These are phyloP conservation scores for Gnetum montanum DNA, from an alignment of 75 land plant genomes.

Conservation along the genomic window DNA sequence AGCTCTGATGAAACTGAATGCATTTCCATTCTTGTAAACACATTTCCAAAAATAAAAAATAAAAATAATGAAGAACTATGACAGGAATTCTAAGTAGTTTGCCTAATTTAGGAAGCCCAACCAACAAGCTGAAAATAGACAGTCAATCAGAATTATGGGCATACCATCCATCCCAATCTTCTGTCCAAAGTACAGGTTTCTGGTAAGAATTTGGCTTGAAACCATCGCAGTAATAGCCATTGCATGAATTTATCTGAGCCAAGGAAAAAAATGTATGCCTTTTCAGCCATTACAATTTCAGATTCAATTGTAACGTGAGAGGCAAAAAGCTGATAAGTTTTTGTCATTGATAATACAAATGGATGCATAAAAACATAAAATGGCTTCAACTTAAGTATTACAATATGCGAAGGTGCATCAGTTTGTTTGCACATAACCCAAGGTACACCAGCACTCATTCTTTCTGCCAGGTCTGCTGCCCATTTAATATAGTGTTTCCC, in stretches of 20 bases:
- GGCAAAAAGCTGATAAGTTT: too few relatives aligned
- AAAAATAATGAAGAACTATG: too few relatives aligned
- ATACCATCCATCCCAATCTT: constrained; percentile 86
- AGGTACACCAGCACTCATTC: constrained; percentile 61
- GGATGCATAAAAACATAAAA: too few relatives aligned
- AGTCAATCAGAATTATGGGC: constrained; percentile 1
- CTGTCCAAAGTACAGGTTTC: constrained; percentile 72
- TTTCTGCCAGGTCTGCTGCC: constrained; percentile 68
- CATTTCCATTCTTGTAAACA: too few relatives aligned
- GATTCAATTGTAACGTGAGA: too few relatives aligned
- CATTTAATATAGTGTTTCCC: constrained; percentile 64
- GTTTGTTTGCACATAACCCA: constrained; percentile 80
- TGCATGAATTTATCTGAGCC: constrained; percentile 68
- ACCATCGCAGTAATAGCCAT: constrained; percentile 79
- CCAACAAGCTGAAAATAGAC: too few relatives aligned
- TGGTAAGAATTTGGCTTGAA: constrained; percentile 47
- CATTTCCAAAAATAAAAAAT: too few relatives aligned
- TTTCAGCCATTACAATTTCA: too few relatives aligned
- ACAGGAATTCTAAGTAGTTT: too few relatives aligned
- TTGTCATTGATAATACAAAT: too few relatives aligned
- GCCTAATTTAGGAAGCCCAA: too few relatives aligned
- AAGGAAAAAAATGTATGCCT: neutral
- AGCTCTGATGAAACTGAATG: too few relatives aligned
- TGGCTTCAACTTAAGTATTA: constrained; percentile 20
- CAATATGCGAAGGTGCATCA: constrained; percentile 64